Base-by-base conservation (phyloP, 2,329 filamentous ascomycete genomes). In the Periconia sp. region DNA sequence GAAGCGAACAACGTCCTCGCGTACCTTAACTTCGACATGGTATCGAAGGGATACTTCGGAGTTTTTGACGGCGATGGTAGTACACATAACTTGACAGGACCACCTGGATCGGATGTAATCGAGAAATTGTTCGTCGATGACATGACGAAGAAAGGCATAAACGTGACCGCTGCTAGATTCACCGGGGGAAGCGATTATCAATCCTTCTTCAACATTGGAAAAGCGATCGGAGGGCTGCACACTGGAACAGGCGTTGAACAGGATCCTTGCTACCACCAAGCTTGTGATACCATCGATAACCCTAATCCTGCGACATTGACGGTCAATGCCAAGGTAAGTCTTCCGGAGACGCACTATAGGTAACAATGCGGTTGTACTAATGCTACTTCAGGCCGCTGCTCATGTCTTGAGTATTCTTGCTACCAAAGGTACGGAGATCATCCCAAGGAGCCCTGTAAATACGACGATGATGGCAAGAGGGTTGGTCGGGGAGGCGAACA, bases 11-110 rank as follows among this genome's bases (percentile, higher is more conserved):
- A 68, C 45, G 69, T 73, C 37, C 61, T 70, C 10, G 59, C 69
- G 1, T 72, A 73, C 46, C 63, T 73, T 7, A 72, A 73, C 62
- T 73, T 73, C 54, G 71, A 73, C 53, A 73, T 73, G 71, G 66
- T 72, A 0, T 65, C 63, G 16, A 62, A 66, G 25, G 69, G 64
- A 8, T 65, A 70, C 52, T 68, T 67, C 46, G 66, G 64, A 10
- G 65, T 72, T 29, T 72, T 71, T 35, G 68, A 72, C 36, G 69
- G 69, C 9, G 67, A 72, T 36, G 69, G 69, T 10, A 63, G 57
- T 40, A 58, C 57, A 1, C 63, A 61, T 43, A 66, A 66, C 33
- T 56, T 68, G 5, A 56, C 54, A 5, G 69, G 67, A 4, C 57
- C 68, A 1, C 50, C 61, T 0, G 69, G 69, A 7, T 68, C 65